phyloP scores from a whole-genome alignment of 192 early-diverging fungal species.

The Gorgonomyces haynaldii region DNA sequence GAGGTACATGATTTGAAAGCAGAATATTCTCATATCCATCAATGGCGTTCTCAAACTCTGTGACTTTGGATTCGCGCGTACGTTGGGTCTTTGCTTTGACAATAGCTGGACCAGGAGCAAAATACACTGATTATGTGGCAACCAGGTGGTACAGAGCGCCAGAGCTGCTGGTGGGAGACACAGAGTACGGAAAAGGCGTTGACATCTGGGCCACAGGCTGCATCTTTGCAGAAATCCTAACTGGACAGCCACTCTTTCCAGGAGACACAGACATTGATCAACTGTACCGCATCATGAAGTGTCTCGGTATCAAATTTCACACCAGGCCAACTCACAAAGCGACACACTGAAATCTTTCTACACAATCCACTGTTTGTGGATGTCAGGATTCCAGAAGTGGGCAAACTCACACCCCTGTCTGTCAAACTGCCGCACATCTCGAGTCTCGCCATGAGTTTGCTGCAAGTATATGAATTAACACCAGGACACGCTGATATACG shows the following conservation, averaged over 20 bases:
- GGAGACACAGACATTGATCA: constrained; percentile 58
- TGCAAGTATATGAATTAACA: constrained; percentile 23
- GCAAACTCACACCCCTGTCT: constrained; percentile 44
- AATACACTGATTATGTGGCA: constrained; percentile 56
- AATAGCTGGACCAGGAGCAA: constrained; percentile 49
- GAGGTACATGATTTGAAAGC: too few species aligned
- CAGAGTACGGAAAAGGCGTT: constrained; percentile 53
- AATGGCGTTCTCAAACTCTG: constrained; percentile 50
- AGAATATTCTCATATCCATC: constrained; percentile 49
- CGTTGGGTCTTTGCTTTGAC: constrained; percentile 24
- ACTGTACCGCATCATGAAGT: constrained; percentile 52
- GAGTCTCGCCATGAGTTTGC: constrained; percentile 39
- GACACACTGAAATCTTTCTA: constrained; percentile 50
- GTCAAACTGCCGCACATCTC: constrained; percentile 39
- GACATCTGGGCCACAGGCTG: constrained; percentile 57
- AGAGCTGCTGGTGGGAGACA: constrained; percentile 49
- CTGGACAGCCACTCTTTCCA: constrained; percentile 53
- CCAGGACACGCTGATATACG: constrained; percentile 47
- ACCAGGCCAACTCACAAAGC: constrained; percentile 40
- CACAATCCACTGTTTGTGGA: constrained; percentile 52
- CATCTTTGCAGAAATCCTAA: constrained; percentile 52
- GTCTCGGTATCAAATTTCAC: constrained; percentile 24
- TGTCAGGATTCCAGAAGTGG: constrained; percentile 43
- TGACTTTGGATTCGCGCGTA: constrained; percentile 56
- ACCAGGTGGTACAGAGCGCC: constrained; percentile 53